Conservation (phyloP, 805 yeast genomes). For the Metschnikowia matae region DNA sequence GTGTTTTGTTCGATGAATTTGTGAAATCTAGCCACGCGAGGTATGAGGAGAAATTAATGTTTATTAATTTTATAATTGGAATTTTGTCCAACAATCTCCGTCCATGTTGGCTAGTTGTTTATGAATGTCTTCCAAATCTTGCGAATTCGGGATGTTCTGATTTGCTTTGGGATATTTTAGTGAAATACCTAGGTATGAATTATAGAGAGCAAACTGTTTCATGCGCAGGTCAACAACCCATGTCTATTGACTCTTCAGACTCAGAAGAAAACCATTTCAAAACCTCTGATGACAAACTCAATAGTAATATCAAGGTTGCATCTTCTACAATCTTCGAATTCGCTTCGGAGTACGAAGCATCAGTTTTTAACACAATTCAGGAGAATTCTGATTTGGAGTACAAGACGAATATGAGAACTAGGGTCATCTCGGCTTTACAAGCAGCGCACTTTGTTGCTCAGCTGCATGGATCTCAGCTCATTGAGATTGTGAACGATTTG, state of each 20-base stretch:
- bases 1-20: conserved; percentile 51
- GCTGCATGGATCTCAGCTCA: conserved; percentile 48
- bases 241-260: conserved; percentile 5
- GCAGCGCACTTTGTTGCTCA: conserved; percentile 70
- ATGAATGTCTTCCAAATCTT: conserved; percentile 52
- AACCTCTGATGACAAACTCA: conserved; percentile 44
- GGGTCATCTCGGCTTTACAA: conserved; percentile 53
- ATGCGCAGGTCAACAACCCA: conserved; percentile 11
- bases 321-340: conserved; percentile 17
- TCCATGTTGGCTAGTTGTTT: conserved; percentile 80
- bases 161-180: conserved; percentile 54
- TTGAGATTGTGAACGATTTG: conserved; percentile 46
- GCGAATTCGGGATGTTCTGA: conserved; percentile 27
- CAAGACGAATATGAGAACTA: conserved; percentile 48
- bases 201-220: conserved; percentile 16
- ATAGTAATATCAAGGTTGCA: conserved; percentile 33
- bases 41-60: neutral
- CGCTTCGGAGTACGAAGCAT: conserved; percentile 25
- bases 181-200: conserved; percentile 28
- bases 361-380: neutral
- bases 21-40: conserved; percentile 6
- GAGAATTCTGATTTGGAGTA: conserved; percentile 16
- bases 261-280: conserved; percentile 30
- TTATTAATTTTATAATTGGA: conserved; percentile 44
- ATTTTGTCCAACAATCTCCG: conserved; percentile 69